Evolutionary conservation across 2,329 filamentous ascomycete genomes (phyloP).

Genomic region (Fonsecaea pedrosoi): DNA sequence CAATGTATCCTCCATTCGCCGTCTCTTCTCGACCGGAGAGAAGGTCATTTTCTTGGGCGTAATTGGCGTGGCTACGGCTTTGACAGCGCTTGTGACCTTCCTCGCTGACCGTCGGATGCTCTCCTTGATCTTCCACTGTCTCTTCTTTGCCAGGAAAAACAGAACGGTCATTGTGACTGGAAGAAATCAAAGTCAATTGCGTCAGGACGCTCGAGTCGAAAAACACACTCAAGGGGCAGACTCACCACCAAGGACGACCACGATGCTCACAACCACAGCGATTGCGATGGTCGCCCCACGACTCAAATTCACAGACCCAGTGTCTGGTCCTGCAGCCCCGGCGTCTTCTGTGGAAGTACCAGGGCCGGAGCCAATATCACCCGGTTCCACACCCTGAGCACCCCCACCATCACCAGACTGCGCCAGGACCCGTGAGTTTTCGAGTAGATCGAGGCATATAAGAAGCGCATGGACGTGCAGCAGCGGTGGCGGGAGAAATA

Average conservation of each 20-base stretch:
- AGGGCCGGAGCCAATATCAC: slow-evolving; percentile 41
- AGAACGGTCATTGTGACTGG: slow-evolving; percentile 58
- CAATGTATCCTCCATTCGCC: slow-evolving; percentile 9
- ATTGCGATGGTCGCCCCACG: slow-evolving; percentile 75
- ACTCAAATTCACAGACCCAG: slow-evolving; percentile 68
- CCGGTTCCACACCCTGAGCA: slow-evolving; percentile 35
- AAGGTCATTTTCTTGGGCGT: slow-evolving; percentile 38
- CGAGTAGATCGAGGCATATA: slow-evolving; percentile 20
- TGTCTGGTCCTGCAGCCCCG: slow-evolving; percentile 70
- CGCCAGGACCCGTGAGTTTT: slow-evolving; percentile 22
- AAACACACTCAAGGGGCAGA: slow-evolving; percentile 24
- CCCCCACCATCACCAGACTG: slow-evolving; percentile 37
- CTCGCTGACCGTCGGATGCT: slow-evolving; percentile 72
- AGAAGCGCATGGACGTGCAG: slow-evolving; percentile 17
- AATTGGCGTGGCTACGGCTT: slow-evolving; percentile 39
- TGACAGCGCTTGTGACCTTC: slow-evolving; percentile 40
- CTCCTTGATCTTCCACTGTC: slow-evolving; percentile 79
- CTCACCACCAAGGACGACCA: slow-evolving; percentile 74
- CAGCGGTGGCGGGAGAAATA: not conserved
- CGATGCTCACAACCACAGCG: slow-evolving; percentile 71
- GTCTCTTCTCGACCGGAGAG: slow-evolving; percentile 27
- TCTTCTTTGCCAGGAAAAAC: slow-evolving; percentile 82
- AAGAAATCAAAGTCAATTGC: not conserved
- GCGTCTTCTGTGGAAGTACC: slow-evolving; percentile 55
- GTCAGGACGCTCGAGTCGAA: slow-evolving; percentile 6